These are phyloP conservation scores for Penicillium psychrosexuale DNA, from an alignment of 2,329 filamentous ascomycete genomes.

Conservation along the genomic window DNA sequence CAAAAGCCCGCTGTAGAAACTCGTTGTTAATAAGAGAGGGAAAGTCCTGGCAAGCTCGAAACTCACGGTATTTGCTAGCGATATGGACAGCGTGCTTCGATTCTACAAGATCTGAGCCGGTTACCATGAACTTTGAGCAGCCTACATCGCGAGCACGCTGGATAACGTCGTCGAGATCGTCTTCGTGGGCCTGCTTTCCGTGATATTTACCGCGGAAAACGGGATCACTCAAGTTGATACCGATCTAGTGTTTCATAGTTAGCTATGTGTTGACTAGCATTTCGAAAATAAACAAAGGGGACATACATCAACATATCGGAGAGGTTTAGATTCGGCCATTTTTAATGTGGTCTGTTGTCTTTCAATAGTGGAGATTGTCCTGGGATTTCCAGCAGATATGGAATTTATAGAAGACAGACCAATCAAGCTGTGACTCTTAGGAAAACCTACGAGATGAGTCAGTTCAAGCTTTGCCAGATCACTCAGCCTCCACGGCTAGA, in stretches of 20 bases:
- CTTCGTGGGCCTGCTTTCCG: constrained; percentile 61
- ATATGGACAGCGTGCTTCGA: constrained; percentile 72
- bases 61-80: constrained; percentile 69
- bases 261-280: constrained; percentile 6
- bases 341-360: constrained; percentile 13
- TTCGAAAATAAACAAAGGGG: background rate
- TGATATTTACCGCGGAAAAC: constrained; percentile 85
- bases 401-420: background rate
- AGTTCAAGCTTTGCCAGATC: background rate
- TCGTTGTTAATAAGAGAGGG: background rate
- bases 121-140: constrained; percentile 87
- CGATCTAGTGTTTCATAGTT: constrained; percentile 55
- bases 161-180: constrained; percentile 62
- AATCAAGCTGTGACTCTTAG: background rate
- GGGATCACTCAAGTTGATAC: constrained; percentile 92
- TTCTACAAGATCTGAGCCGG: constrained; percentile 80
- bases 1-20: constrained; percentile 64
- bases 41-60: background rate
- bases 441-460: background rate
- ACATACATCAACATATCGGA: constrained; percentile 50
- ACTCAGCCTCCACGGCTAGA: background rate
- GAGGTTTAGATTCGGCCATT: constrained; percentile 38
- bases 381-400: constrained; percentile 5
- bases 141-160: constrained; percentile 72
- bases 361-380: constrained; percentile 11